phyloP scores from a whole-genome alignment of 805 yeast genomes.

The Henningerozyma blattae region DNA sequence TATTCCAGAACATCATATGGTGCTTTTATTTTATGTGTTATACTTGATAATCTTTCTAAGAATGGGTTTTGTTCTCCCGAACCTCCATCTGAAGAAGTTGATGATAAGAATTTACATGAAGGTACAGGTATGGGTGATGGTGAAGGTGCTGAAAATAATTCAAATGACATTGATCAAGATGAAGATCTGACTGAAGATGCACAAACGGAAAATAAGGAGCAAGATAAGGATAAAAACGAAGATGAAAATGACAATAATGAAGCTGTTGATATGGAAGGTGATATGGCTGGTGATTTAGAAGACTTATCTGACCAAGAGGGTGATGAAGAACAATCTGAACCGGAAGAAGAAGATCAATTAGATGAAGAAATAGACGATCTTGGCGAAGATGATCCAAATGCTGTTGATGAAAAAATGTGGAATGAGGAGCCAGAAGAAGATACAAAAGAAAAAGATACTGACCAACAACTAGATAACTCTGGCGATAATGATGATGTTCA shows the following conservation, averaged over 20 bases:
- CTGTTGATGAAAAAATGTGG: constrained; percentile 97
- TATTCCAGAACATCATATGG: constrained; percentile 50
- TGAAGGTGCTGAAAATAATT: constrained; percentile 67
- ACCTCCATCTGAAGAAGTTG: constrained; percentile 49
- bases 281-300: constrained; percentile 89
- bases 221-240: constrained; percentile 45
- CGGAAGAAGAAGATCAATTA: constrained; percentile 33
- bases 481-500: constrained; percentile 32
- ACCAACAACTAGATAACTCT: constrained; percentile 48
- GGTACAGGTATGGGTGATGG: constrained; percentile 95
- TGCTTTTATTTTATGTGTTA: constrained; percentile 41
- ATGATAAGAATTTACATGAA: constrained; percentile 57
- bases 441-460: constrained; percentile 73
- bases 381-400: constrained; percentile 86
- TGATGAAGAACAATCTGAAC: constrained; percentile 30
- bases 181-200: constrained; percentile 77
- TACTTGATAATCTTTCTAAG: constrained; percentile 50
- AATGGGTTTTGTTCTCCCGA: constrained; percentile 92
- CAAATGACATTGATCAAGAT: constrained; percentile 82
- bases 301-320: constrained; percentile 63
- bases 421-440: constrained; percentile 77
- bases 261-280: constrained; percentile 92
- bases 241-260: constrained; percentile 50
- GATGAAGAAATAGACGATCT: constrained; percentile 86
- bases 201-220: constrained; percentile 62